These are phyloP conservation scores for Fusarium transvaalense DNA, from an alignment of 2,329 filamentous ascomycete genomes.

Conservation along the genomic window DNA sequence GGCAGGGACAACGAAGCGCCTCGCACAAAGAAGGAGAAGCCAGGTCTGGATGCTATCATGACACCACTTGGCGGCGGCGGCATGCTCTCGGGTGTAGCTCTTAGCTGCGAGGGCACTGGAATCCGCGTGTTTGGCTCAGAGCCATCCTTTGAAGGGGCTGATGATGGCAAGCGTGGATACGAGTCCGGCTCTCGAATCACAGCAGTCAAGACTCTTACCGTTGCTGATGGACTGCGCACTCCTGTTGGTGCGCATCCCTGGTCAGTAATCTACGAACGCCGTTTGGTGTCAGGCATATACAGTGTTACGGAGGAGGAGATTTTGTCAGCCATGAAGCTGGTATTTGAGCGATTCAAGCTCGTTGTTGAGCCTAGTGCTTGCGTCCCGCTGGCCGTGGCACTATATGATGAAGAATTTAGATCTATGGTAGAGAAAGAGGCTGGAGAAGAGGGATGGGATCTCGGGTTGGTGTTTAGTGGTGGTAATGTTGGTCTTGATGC, in stretches of 20 bases:
- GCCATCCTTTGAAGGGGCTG: constrained; percentile 83
- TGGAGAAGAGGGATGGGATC: constrained; percentile 79
- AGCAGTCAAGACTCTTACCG: constrained; percentile 79
- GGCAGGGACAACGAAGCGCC: constrained; percentile 36
- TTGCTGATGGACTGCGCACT: constrained; percentile 90
- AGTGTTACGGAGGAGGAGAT: constrained; percentile 88
- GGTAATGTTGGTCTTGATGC: constrained; percentile 70
- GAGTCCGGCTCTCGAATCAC: constrained; percentile 73
- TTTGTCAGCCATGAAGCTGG: constrained; percentile 77
- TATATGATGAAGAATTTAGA: constrained; percentile 90
- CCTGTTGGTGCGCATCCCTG: constrained; percentile 83
- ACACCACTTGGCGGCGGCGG: constrained; percentile 90
- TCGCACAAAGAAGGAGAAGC: constrained; percentile 39
- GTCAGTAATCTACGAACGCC: constrained; percentile 77
- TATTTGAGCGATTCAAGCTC: constrained; percentile 89
- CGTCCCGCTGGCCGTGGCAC: constrained; percentile 83
- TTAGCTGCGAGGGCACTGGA: constrained; percentile 77
- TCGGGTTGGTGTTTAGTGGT: constrained; percentile 71
- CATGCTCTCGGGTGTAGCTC: constrained; percentile 84
- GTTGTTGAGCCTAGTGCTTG: constrained; percentile 90
- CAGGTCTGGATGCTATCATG: constrained; percentile 76
- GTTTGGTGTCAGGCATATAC: constrained; percentile 78
- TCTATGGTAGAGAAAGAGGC: constrained; percentile 75
- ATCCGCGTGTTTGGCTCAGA: constrained; percentile 89
- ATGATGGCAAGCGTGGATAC: constrained; percentile 83